Conservation (phyloP, 129 eudicot genomes). For the Dittrichia graveolens region DNA sequence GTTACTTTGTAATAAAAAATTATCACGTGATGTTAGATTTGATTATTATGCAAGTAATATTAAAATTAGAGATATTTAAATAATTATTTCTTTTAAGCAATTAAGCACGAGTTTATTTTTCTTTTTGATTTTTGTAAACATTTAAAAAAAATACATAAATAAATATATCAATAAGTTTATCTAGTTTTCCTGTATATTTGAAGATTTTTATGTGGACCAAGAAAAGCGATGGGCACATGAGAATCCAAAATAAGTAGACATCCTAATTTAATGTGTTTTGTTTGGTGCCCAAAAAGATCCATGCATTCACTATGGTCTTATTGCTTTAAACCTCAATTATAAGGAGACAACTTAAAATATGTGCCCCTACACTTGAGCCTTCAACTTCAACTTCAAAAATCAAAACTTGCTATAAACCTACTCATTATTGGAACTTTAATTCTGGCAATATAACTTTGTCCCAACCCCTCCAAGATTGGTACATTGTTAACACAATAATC, state of each 20-base stretch:
- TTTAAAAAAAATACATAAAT: no score
- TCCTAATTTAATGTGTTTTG: slow-evolving; percentile 34
- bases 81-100: no score
- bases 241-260: slow-evolving; percentile 37
- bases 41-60: no score
- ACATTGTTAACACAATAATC: neutral
- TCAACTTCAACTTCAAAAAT: no score
- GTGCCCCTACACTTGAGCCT: slow-evolving; percentile 33
- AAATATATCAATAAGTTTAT: no score
- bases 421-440: slow-evolving; percentile 24
- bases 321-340: slow-evolving; percentile 31
- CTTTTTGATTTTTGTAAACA: no score
- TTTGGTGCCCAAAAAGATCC: slow-evolving; percentile 35
- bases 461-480: neutral
- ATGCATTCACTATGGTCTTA: slow-evolving; percentile 13
- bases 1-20: no score
- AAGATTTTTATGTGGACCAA: slow-evolving; percentile 22
- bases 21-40: no score
- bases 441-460: slow-evolving; percentile 17
- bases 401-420: slow-evolving; percentile 16
- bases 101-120: no score
- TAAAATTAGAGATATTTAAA: no score
- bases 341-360: slow-evolving; percentile 32
- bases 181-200: neutral
- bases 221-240: slow-evolving; percentile 23